Evolutionary conservation across 2,329 filamentous ascomycete species (phyloP), one percentile per base, ranked within the genome.

Genomic region (Ascosphaera aggregata): DNA sequence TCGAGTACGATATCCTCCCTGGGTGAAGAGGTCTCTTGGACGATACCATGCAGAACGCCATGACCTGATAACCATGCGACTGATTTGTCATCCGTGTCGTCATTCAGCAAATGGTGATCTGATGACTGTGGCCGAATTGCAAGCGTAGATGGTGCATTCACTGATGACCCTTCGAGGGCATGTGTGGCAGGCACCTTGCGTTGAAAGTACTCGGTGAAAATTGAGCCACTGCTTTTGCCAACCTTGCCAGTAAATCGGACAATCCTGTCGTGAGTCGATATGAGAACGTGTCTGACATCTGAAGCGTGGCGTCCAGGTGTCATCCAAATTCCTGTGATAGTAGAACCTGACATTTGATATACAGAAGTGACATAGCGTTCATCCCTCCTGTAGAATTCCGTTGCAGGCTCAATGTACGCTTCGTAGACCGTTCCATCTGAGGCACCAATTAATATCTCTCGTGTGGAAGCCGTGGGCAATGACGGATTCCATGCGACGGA

Each of bases 361-460:
- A 98, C 67, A 27, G 67, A 70, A 55, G 86, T 86, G 43, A 92
- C 60, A 54, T 92, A 93, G 57, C 82, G 84, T 55, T 98, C 89
- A 56, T 95, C 85, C 52, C 86, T 79, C 47, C 82, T 72, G 58
- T 94, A 95, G 59, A 94, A 94, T 54, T 95, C 89, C 37, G 78
- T 84, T 11, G 82, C 80, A 2, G 84, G 84, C 56, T 98, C 89
- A 51, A 98, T 86, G 50, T 82, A 95, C 15, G 77, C 77, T 58
- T 98, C 89, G 58, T 93, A 95, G 22, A 98, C 72, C 55, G 82
- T 89, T 18, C 89, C 89, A 58, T 95, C 89, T n/a, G 80, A 73
- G 8, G 84, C 77, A 24, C 89, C 89, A 22, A 98, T 60, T 7
- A 98, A 63, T 30, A 98, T 95, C 63, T 98, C 89, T 41, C 89